Evolutionary conservation across 345 rosid genomes (phyloP).

Genomic region (Cardiospermum halicacabum): DNA sequence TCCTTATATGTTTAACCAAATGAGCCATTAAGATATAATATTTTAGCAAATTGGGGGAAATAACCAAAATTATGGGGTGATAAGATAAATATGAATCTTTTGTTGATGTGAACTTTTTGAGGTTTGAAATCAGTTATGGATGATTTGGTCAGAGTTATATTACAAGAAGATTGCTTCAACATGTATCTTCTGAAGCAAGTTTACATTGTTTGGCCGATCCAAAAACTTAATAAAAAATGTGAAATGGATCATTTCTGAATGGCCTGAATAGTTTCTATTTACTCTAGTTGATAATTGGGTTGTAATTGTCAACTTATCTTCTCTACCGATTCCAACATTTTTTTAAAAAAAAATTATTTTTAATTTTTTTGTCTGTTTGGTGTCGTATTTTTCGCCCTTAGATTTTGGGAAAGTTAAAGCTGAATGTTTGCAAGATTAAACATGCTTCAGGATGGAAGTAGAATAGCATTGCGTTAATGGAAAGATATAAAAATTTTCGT

Average conservation of each 20-base stretch:
- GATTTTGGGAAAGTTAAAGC: background rate
- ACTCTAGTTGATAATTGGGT: background rate
- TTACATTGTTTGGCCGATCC: background rate
- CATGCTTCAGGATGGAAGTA: background rate
- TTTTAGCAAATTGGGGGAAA: background rate
- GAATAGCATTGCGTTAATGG: background rate
- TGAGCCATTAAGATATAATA: background rate
- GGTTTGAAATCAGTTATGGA: background rate
- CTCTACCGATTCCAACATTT: too few relatives aligned
- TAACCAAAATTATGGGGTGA: too few relatives aligned
- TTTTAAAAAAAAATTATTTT: too few relatives aligned
- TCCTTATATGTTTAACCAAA: too few relatives aligned
- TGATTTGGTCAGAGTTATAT: background rate
- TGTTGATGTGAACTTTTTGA: too few relatives aligned
- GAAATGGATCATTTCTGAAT: background rate
- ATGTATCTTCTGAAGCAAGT: background rate
- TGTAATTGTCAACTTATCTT: background rate
- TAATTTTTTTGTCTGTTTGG: too few relatives aligned
- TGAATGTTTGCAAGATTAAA: background rate
- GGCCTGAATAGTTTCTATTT: background rate
- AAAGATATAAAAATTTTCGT: background rate
- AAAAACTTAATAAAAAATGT: background rate
- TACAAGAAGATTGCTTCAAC: background rate
- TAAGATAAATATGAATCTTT: background rate
- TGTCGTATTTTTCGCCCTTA: background rate